Percentiles rank a stretch among this genome's conserved stretches.
These are phyloP conservation scores for Spirogloea muscicola DNA, from an alignment of 139 green algal genomes.

Conservation along the genomic window DNA sequence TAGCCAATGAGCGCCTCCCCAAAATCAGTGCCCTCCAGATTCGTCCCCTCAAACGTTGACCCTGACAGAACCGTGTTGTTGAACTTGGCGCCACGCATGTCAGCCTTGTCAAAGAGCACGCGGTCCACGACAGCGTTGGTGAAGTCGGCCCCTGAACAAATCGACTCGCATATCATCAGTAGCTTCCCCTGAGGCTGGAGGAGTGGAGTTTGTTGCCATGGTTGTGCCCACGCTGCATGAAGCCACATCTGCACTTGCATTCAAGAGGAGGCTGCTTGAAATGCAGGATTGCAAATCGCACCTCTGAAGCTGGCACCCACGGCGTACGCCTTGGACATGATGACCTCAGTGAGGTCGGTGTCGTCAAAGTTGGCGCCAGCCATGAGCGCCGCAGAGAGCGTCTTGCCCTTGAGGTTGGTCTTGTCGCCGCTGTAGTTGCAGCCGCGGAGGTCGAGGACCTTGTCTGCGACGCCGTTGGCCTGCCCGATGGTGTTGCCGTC, in stretches of 20 bases:
- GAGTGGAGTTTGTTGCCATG: no score
- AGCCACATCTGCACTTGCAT: no score
- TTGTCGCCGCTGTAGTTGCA: slow-evolving; percentile 46
- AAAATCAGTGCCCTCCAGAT: slow-evolving; percentile 76
- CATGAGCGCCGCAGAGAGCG: slow-evolving; percentile 83
- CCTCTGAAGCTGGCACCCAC: slow-evolving; percentile 64
- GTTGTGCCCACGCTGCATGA: no score
- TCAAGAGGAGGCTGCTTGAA: no score
- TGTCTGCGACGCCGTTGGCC: slow-evolving; percentile 92
- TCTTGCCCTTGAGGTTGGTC: slow-evolving; percentile 69
- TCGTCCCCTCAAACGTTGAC: slow-evolving; percentile 66
- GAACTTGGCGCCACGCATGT: slow-evolving; percentile 65
- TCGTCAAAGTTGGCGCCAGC: slow-evolving; percentile 56
- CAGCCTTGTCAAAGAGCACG: slow-evolving; percentile 72
- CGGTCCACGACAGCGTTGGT: slow-evolving; percentile 91
- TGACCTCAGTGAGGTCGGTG: slow-evolving; percentile 63
- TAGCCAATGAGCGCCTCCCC: slow-evolving; percentile 87
- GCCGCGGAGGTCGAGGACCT: slow-evolving; percentile 79
- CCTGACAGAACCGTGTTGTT: slow-evolving; percentile 67
- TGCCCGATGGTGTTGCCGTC: slow-evolving; percentile 53
- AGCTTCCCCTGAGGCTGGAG: no score
- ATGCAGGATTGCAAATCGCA: no score
- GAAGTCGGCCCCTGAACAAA: slow-evolving; percentile 73
- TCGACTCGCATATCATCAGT: no score
- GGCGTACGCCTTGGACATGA: slow-evolving; percentile 91